Evolutionary conservation across 106 monocot species (phyloP).

Genomic region (Dendrobium officinale): DNA sequence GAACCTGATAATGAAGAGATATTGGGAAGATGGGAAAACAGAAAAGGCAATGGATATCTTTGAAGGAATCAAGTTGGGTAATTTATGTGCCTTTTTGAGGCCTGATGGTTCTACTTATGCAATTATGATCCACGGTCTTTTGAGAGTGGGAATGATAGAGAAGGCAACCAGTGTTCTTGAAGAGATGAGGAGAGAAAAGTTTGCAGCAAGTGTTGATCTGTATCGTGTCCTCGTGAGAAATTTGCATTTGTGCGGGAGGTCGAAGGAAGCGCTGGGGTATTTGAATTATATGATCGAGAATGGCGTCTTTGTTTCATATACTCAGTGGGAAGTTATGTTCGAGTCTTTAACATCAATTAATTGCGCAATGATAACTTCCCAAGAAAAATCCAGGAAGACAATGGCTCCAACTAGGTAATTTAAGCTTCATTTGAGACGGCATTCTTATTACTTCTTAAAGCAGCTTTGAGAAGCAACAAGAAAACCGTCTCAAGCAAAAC

Average conservation of each 20-base stretch:
- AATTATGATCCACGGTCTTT: conserved; percentile 15
- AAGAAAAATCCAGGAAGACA: not conserved
- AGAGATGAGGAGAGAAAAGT: conserved; percentile 15
- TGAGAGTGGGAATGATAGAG: conserved; percentile 10
- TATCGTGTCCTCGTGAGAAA: conserved; percentile 16
- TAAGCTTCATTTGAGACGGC: no score
- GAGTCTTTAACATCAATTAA: not conserved
- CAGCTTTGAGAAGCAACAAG: no score
- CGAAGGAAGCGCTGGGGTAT: conserved; percentile 11
- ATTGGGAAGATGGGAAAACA: conserved; percentile 17
- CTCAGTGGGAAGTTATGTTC: conserved; percentile 13
- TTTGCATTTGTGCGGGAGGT: conserved; percentile 6
- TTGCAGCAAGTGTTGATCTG: conserved; percentile 12
- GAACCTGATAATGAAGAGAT: conserved; percentile 17
- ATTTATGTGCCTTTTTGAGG: not conserved
- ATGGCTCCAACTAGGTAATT: not conserved
- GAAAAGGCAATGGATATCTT: conserved; percentile 16
- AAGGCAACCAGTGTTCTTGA: conserved; percentile 9
- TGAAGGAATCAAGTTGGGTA: conserved; percentile 7
- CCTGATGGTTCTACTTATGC: conserved; percentile 17
- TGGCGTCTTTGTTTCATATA: conserved; percentile 31
- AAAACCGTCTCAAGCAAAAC: no score
- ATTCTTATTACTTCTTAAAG: no score
- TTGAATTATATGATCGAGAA: conserved; percentile 25
- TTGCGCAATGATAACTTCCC: not conserved